Percentiles rank a stretch among this genome's conserved stretches.
Evolutionary conservation across 163 green algal genomes (phyloP).

Genomic region (Scenedesmus sp.): DNA sequence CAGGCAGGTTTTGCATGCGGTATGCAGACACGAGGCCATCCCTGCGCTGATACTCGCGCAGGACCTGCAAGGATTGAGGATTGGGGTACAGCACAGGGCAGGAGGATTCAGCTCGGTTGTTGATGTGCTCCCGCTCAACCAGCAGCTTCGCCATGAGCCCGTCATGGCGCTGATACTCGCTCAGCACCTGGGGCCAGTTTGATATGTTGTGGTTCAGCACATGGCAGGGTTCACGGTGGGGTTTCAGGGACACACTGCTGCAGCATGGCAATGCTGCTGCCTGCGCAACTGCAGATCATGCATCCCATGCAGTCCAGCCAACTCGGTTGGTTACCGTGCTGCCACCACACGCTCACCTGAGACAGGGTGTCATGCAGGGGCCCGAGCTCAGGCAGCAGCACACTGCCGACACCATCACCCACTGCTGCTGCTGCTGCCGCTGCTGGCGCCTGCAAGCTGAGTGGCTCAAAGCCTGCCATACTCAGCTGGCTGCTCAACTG

Average conservation of each 20-base stretch:
- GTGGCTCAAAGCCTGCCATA: constrained; percentile 12
- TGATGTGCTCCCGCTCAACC: no score
- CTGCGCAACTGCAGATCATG: neutral
- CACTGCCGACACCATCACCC: neutral
- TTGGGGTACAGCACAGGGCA: no score
- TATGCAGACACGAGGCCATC: no score
- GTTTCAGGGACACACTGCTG: neutral
- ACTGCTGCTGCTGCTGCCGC: constrained; percentile 16
- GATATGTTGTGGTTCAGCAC: no score
- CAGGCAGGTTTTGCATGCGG: no score
- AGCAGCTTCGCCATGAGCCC: no score
- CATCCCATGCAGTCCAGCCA: neutral
- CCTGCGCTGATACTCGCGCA: no score
- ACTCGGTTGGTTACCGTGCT: neutral
- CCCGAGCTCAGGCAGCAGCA: constrained; percentile 16
- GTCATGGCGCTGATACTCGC: no score
- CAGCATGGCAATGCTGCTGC: neutral
- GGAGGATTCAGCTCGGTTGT: no score
- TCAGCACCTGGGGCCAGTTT: no score
- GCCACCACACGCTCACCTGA: neutral
- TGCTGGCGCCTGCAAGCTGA: neutral
- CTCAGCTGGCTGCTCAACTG: constrained; percentile 32
- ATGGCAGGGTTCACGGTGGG: no score
- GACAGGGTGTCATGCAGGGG: neutral
- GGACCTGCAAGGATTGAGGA: no score